phyloP scores from a whole-genome alignment of 176 grass and related monocot species.

The Guadua angustifolia region DNA sequence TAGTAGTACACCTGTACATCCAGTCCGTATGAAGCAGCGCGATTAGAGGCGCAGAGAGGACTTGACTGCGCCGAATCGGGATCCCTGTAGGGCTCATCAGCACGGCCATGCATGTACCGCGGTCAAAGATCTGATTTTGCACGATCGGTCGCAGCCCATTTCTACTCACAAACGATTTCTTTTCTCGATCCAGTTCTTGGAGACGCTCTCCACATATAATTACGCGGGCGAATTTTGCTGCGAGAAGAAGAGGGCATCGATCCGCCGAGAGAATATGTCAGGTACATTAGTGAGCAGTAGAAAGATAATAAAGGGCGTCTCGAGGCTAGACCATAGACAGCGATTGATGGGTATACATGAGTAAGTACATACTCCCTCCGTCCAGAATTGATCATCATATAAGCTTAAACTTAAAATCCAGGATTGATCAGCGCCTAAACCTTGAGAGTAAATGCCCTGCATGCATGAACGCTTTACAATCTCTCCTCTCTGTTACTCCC shows the following conservation, averaged over 20 bases:
- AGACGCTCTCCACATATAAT: neutral
- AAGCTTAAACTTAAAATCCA: no score
- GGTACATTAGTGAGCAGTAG: neutral
- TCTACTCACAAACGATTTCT: no score
- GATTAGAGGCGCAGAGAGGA: neutral
- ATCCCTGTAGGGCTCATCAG: neutral
- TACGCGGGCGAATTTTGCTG: neutral
- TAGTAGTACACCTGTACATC: neutral
- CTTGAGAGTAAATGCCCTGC: no score
- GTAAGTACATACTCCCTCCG: no score
- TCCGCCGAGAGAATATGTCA: neutral
- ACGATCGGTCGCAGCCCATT: neutral
- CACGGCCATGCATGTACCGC: neutral
- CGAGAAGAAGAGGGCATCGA: neutral
- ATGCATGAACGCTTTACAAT: no score
- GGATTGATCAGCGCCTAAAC: no score
- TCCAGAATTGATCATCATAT: no score
- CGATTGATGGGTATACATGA: neutral
- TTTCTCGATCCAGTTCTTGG: neutral
- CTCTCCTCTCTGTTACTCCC: no score
- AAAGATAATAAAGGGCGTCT: neutral
- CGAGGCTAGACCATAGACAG: neutral
- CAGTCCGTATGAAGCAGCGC: neutral
- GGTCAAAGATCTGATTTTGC: neutral
- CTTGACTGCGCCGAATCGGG: neutral